Conservation (phyloP, 1,139 yeast species). For the Pichia sp. region DNA sequence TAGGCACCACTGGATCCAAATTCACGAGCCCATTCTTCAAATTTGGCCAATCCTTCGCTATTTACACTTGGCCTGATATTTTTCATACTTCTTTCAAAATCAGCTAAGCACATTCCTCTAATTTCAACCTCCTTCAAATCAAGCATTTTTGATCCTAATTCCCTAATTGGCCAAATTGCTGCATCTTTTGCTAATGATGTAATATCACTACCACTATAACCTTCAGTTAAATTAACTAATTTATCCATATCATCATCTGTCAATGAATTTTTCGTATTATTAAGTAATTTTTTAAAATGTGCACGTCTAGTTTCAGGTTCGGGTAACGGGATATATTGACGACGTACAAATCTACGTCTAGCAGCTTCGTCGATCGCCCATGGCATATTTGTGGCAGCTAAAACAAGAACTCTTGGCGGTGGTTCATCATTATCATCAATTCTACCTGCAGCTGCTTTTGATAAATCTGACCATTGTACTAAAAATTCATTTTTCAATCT, state of each 20-base stretch:
- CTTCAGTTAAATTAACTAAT: constrained; percentile 43
- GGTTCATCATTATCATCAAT: constrained; percentile 51
- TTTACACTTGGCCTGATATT: constrained; percentile 92
- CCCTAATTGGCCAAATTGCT: constrained; percentile 95
- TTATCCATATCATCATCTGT: constrained; percentile 55
- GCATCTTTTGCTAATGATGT: constrained; percentile 96
- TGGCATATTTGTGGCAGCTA: constrained; percentile 95
- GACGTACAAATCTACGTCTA: constrained; percentile 82
- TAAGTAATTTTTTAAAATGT: constrained; percentile 64
- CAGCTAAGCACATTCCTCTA: constrained; percentile 68
- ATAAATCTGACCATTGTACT: constrained; percentile 92
- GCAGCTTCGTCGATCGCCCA: constrained; percentile 99
- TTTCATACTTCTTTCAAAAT: constrained; percentile 70
- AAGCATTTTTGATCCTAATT: constrained; percentile 80
- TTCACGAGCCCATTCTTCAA: constrained; percentile 85
- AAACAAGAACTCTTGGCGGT: constrained; percentile 67
- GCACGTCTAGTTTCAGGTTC: constrained; percentile 74
- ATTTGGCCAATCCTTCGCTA: constrained; percentile 66
- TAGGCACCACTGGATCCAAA: constrained; percentile 91
- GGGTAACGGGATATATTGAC: constrained; percentile 93
- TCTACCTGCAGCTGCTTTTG: constrained; percentile 83
- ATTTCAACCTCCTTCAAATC: constrained; percentile 83
- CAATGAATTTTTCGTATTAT: constrained; percentile 70
- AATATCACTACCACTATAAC: constrained; percentile 87
- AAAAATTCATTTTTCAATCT: constrained; percentile 90